Evolutionary conservation across 1,284 basidiomycete genomes (phyloP).

Genomic region (Cryptococcus depauperatus): DNA sequence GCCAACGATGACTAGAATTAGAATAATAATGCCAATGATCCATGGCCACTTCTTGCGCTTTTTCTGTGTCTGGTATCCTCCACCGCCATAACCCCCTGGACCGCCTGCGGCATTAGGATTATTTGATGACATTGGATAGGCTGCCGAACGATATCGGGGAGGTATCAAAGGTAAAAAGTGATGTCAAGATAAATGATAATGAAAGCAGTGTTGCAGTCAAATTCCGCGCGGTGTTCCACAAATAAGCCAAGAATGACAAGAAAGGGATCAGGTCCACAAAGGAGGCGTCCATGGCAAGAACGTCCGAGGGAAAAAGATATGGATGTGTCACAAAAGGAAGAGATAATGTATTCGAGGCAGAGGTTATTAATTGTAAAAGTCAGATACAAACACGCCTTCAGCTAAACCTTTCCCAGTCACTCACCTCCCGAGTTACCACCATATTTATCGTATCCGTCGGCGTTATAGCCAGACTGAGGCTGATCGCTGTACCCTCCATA

Average conservation of each 20-base stretch:
- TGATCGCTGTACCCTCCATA: slow-evolving; percentile 24
- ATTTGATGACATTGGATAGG: slow-evolving; percentile 38
- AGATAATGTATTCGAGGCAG: neutral
- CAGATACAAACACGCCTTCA: neutral
- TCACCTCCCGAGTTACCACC: slow-evolving; percentile 15
- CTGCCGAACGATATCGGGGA: slow-evolving; percentile 3
- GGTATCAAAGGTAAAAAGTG: too few species aligned
- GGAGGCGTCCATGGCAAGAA: slow-evolving; percentile 4
- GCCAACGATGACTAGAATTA: slow-evolving; percentile 59
- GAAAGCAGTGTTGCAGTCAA: neutral
- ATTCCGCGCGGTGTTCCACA: neutral
- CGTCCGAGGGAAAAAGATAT: neutral
- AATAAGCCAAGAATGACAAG: neutral
- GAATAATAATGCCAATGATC: slow-evolving; percentile 44
- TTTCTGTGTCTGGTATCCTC: slow-evolving; percentile 24
- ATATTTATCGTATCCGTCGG: slow-evolving; percentile 4
- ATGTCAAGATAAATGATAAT: neutral
- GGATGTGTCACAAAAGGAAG: neutral
- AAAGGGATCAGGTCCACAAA: neutral
- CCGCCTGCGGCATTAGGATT: slow-evolving; percentile 35
- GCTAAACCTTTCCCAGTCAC: neutral
- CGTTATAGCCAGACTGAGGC: slow-evolving; percentile 16
- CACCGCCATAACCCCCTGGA: slow-evolving; percentile 15
- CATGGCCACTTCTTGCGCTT: slow-evolving; percentile 42
- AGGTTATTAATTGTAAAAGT: neutral